Percentiles rank a stretch among this genome's conserved stretches.
Conservation (phyloP, 139 green algal genomes). For the Chlamydomonas sp. region DNA sequence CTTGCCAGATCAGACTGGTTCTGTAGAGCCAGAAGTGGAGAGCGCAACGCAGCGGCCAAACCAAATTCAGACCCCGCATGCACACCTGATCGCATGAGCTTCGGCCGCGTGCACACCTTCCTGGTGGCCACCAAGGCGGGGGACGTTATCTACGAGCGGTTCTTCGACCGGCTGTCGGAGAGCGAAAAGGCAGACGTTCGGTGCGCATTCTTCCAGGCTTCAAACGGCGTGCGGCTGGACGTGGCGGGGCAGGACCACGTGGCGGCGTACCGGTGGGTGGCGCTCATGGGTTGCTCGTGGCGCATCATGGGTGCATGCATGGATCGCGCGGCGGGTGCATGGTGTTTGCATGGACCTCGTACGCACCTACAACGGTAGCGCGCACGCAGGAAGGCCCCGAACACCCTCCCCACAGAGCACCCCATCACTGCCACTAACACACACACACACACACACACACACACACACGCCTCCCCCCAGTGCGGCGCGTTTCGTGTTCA, state of each 20-base stretch:
- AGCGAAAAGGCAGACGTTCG: conserved; percentile 64
- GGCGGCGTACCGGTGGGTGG: conserved; percentile 1
- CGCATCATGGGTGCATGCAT: not conserved
- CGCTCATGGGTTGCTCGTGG: not conserved
- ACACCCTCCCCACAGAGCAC: too few species aligned
- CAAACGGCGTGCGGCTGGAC: not conserved
- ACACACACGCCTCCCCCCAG: too few species aligned
- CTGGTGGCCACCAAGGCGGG: conserved; percentile 39
- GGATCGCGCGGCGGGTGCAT: conserved; percentile 20
- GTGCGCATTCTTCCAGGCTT: not conserved
- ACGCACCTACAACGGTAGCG: not conserved
- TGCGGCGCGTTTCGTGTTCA: conserved; percentile 45
- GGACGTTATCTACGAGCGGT: conserved; percentile 67
- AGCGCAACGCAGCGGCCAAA: too few species aligned
- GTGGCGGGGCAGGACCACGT: not conserved
- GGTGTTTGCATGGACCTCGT: conserved; percentile 45
- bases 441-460: too few species aligned
- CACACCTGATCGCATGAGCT: too few species aligned
- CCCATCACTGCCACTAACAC: too few species aligned
- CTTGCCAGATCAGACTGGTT: too few species aligned
- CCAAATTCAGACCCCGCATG: too few species aligned
- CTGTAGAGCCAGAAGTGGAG: too few species aligned
- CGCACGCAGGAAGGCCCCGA: conserved; percentile 24
- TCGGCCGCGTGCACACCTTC: conserved; percentile 27
- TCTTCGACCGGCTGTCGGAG: conserved; percentile 61